phyloP scores from a whole-genome alignment of 495 filamentous ascomycete species.

The Daldinia grandis region DNA sequence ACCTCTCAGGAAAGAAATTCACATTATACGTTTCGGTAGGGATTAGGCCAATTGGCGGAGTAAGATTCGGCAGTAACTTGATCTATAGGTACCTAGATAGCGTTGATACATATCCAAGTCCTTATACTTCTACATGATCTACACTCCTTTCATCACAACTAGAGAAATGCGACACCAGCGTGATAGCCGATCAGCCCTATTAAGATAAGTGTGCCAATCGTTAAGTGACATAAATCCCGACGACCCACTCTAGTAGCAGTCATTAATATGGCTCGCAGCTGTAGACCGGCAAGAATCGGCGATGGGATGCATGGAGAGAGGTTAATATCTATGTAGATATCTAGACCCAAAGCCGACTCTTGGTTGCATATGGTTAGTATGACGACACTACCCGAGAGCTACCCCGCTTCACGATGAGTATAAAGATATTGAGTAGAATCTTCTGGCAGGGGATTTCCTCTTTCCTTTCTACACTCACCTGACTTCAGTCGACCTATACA shows the following conservation, averaged over 20 bases:
- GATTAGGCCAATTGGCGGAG: not conserved
- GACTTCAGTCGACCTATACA: conserved; percentile 5
- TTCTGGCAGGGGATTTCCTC: not conserved
- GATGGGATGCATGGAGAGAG: conserved; percentile 28
- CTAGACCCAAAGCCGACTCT: conserved; percentile 8
- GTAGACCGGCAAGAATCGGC: conserved; percentile 36
- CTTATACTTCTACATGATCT: conserved; percentile 13
- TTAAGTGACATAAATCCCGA: conserved; percentile 5
- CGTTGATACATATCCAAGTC: not conserved
- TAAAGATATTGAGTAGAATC: conserved; percentile 13
- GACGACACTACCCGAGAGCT: conserved; percentile 39
- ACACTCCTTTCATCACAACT: conserved; percentile 22
- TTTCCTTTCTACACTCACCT: conserved; percentile 12
- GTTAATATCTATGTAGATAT: conserved; percentile 20
- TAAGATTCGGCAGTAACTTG: not conserved
- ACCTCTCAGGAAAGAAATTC: not conserved
- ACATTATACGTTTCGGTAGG: not conserved
- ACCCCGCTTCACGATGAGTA: conserved; percentile 42
- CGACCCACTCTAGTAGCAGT: conserved; percentile 34
- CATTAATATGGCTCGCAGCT: conserved; percentile 20
- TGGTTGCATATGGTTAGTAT: conserved; percentile 29
- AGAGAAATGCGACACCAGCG: conserved; percentile 3
- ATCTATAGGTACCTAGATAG: conserved; percentile 9
- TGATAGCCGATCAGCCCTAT: conserved; percentile 22
- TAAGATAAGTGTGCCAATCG: conserved; percentile 21